These are phyloP conservation scores for Phytophthora vignae DNA, from an alignment of 352 stramenopile species.

Conservation along the genomic window DNA sequence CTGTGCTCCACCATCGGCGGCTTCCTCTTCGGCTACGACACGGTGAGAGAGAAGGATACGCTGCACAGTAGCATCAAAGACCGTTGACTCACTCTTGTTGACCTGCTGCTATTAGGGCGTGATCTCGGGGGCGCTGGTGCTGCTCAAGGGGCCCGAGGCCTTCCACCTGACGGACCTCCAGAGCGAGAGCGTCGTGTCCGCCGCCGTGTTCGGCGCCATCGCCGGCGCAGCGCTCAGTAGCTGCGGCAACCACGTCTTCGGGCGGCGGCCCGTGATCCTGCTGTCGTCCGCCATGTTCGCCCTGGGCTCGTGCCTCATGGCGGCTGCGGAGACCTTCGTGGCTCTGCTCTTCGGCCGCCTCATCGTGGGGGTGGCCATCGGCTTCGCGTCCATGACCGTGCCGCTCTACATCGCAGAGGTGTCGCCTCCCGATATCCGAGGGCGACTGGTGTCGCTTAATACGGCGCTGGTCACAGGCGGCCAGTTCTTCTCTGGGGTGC, in stretches of 20 bases:
- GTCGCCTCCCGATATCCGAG: slow-evolving; percentile 68
- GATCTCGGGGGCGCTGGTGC: slow-evolving; percentile 80
- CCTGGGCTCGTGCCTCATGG: slow-evolving; percentile 72
- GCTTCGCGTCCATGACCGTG: slow-evolving; percentile 83
- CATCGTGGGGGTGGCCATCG: slow-evolving; percentile 70
- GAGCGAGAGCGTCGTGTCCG: slow-evolving; percentile 78
- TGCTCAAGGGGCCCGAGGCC: slow-evolving; percentile 67
- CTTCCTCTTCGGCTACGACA: slow-evolving; percentile 88
- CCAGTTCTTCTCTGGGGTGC: slow-evolving; percentile 79
- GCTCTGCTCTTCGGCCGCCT: slow-evolving; percentile 66
- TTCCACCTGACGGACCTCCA: slow-evolving; percentile 71
- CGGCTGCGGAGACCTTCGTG: slow-evolving; percentile 48
- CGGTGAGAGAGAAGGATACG: slow-evolving; percentile 29
- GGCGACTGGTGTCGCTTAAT: slow-evolving; percentile 79
- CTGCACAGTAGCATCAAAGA: no score
- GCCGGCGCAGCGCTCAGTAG: slow-evolving; percentile 67
- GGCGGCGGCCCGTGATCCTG: slow-evolving; percentile 68
- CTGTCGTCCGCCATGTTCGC: slow-evolving; percentile 74
- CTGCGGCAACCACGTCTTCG: slow-evolving; percentile 66
- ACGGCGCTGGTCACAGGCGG: slow-evolving; percentile 76
- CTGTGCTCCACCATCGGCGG: slow-evolving; percentile 76
- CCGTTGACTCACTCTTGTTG: background rate
- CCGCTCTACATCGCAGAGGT: slow-evolving; percentile 87
- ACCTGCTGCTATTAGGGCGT: slow-evolving; percentile 49
- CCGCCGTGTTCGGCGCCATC: slow-evolving; percentile 75